These are phyloP conservation scores for Globisporangium radiosum DNA, from an alignment of 352 stramenopile species.

Conservation along the genomic window DNA sequence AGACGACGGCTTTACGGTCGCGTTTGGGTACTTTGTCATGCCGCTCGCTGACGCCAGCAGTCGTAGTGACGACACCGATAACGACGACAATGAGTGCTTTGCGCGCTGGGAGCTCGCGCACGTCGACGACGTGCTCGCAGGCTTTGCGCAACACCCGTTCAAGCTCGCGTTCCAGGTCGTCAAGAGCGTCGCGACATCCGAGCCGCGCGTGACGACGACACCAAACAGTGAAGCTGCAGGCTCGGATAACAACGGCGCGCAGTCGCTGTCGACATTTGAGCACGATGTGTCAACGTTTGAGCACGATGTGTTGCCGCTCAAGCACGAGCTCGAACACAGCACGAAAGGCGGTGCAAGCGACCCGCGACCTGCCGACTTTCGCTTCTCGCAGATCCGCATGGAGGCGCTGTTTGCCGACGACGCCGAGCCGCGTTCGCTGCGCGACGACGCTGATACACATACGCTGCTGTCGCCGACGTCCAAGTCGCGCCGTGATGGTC, in stretches of 20 bases:
- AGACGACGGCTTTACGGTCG: conserved; percentile 38
- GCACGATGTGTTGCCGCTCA: neutral
- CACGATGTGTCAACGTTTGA: neutral
- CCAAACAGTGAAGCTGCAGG: too few species aligned
- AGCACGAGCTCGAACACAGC: neutral
- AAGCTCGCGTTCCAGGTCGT: conserved; percentile 62
- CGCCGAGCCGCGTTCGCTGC: conserved; percentile 4
- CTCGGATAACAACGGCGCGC: conserved; percentile 1
- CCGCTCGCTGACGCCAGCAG: conserved; percentile 18
- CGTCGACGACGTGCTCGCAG: conserved; percentile 23
- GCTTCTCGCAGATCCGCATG: conserved; percentile 72
- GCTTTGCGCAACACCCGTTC: conserved; percentile 40
- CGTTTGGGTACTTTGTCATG: conserved; percentile 52
- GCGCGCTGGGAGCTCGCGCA: conserved; percentile 18
- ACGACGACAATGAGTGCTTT: conserved; percentile 31
- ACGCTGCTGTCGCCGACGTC: conserved; percentile 15
- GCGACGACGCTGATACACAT: conserved; percentile 7
- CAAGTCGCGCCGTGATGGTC: conserved; percentile 7
- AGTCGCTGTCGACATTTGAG: neutral
- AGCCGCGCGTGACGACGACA: neutral
- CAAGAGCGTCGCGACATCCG: conserved; percentile 8
- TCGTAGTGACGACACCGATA: conserved; percentile 3
- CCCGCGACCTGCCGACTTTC: conserved; percentile 51
- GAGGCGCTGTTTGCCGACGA: conserved; percentile 56
- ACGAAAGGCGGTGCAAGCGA: conserved; percentile 16